These are phyloP conservation scores for Graphium sp. DNA, from an alignment of 2,329 filamentous ascomycete species.

Conservation along the genomic window DNA sequence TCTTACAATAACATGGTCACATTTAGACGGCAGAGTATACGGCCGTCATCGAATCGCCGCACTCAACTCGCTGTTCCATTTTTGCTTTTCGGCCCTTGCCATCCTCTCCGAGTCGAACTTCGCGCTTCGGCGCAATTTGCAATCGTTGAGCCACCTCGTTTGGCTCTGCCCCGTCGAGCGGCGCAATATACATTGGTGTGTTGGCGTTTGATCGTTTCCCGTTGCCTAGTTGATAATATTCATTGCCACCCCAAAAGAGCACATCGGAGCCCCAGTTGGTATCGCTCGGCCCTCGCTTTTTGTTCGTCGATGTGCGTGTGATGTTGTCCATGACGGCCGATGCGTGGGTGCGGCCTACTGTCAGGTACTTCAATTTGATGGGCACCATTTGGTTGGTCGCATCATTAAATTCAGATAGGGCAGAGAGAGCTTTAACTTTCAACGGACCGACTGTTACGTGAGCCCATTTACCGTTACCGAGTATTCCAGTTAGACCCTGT, in stretches of 20 bases:
- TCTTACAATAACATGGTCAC: no score
- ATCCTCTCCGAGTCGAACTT: constrained; percentile 42
- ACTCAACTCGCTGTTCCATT: constrained; percentile 78
- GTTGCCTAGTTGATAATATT: constrained; percentile 83
- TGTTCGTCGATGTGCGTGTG: constrained; percentile 43
- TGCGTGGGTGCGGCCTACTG: constrained; percentile 64
- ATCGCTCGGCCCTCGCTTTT: constrained; percentile 40
- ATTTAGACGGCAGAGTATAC: constrained; percentile 58
- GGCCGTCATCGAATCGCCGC: constrained; percentile 64
- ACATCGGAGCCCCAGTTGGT: constrained; percentile 82
- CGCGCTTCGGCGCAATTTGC: constrained; percentile 62
- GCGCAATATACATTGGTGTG: constrained; percentile 61
- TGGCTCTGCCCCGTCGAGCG: constrained; percentile 42
- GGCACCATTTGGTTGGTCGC: constrained; percentile 47
- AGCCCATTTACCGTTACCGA: constrained; percentile 80
- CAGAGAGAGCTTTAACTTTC: constrained; percentile 71
- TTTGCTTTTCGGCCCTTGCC: constrained; percentile 51
- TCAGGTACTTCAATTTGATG: constrained; percentile 59
- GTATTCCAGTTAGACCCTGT: constrained; percentile 64
- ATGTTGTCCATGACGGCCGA: constrained; percentile 73
- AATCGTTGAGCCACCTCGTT: constrained; percentile 38
- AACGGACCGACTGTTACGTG: constrained; percentile 64
- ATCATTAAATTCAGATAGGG: constrained; percentile 80
- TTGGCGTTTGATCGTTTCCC: constrained; percentile 72
- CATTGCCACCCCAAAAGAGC: constrained; percentile 89